These are phyloP conservation scores for Mycena polygramma DNA, from an alignment of 768 basidiomycete genomes.

Conservation along the genomic window DNA sequence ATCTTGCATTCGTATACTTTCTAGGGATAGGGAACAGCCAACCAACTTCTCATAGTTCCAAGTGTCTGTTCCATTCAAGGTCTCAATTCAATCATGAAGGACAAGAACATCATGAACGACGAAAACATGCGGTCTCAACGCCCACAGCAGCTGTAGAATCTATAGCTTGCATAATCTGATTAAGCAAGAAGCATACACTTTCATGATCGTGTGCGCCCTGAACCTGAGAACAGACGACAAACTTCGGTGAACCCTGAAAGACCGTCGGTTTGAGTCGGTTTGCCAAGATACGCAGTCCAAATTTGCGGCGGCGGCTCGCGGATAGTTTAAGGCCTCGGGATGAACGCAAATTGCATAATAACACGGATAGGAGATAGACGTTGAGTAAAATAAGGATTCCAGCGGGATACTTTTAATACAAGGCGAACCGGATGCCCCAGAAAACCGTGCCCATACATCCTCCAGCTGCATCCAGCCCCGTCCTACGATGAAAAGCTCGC, in stretches of 20 bases:
- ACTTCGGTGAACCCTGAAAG: too few relatives aligned
- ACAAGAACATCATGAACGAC: neutral
- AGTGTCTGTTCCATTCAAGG: neutral
- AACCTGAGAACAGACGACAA: slow-evolving; percentile 5
- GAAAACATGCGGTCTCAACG: slow-evolving; percentile 17
- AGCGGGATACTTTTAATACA: slow-evolving; percentile 38
- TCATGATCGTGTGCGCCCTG: slow-evolving; percentile 20
- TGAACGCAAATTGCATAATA: slow-evolving; percentile 18
- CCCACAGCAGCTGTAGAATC: slow-evolving; percentile 3
- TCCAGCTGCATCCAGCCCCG: slow-evolving; percentile 2
- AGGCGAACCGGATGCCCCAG: slow-evolving; percentile 18
- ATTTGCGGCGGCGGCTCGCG: neutral
- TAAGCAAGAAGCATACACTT: slow-evolving; percentile 5
- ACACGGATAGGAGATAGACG: slow-evolving; percentile 10
- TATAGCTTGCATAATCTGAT: slow-evolving; percentile 17
- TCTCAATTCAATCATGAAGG: too few relatives aligned
- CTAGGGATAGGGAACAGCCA: too few relatives aligned
- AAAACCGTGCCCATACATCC: slow-evolving; percentile 18
- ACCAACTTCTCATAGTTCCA: neutral
- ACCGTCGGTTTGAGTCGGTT: slow-evolving; percentile 27
- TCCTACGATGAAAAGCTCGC: slow-evolving; percentile 15
- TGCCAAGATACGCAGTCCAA: neutral
- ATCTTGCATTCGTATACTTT: neutral
- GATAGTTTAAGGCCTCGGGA: neutral
- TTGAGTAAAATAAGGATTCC: slow-evolving; percentile 34